phyloP scores from a whole-genome alignment of 495 filamentous ascomycete genomes.

The Penicillium flavigenum region DNA sequence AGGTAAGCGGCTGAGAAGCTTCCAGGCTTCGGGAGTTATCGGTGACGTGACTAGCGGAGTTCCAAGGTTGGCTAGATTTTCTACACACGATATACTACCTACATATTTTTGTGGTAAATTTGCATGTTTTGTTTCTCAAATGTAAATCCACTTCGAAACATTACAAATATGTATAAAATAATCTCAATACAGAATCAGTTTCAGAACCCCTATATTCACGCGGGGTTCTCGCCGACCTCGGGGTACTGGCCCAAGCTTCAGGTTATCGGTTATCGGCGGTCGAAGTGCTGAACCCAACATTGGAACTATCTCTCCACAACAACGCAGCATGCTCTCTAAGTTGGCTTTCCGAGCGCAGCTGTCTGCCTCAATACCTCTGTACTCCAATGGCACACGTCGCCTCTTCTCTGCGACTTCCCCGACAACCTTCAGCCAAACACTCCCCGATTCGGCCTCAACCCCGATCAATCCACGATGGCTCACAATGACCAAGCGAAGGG shows the following conservation, averaged over 20 bases:
- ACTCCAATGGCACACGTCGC: conserved; percentile 12
- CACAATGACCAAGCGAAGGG: conserved; percentile 64
- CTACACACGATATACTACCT: background rate
- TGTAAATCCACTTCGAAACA: background rate
- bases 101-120: background rate
- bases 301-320: conserved; percentile 8
- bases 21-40: conserved; percentile 11
- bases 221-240: conserved; percentile 25
- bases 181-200: background rate
- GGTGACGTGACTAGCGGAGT: conserved; percentile 20
- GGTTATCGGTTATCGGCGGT: conserved; percentile 17
- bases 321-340: conserved; percentile 23
- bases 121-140: background rate
- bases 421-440: conserved; percentile 8
- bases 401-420: conserved; percentile 29
- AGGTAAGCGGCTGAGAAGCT: background rate
- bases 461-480: conserved; percentile 66
- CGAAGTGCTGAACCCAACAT: background rate
- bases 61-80: background rate
- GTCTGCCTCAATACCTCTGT: conserved; percentile 4
- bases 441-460: conserved; percentile 13
- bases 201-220: conserved; percentile 4
- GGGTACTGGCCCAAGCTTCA: conserved; percentile 26
- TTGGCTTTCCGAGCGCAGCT: conserved; percentile 23
- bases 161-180: background rate